Base-by-base conservation (phyloP, 192 early-diverging fungal species). In the Dissophora ornata region DNA sequence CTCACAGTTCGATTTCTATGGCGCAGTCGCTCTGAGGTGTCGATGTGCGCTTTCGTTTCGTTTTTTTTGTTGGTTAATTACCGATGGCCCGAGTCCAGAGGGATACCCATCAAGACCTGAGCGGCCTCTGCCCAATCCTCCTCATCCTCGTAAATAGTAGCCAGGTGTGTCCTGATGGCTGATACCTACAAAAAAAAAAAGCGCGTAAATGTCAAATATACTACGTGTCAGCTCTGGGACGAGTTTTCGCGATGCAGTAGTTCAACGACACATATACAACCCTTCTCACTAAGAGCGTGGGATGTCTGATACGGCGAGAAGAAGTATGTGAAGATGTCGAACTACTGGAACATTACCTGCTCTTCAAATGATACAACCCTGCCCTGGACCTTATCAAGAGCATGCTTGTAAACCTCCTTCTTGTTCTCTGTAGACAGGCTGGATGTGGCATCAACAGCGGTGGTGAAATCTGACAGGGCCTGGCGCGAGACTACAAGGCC, bases 11-110 rank as follows among this genome's bases (percentile, higher is more conserved):
- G 30, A 46, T 8, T 29, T 8, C 16, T 10, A 46, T 48, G 57
- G 57, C 57, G 44, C 45, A 47, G 57, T 60, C 57, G 44, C 28
- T 28, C 12, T n/a, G n/a, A n/a, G n/a, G n/a, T n/a, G n/a, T n/a
- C n/a, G n/a, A n/a, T n/a, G n/a, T n/a, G n/a, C n/a, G n/a, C n/a
- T n/a, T n/a, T n/a, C n/a, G n/a, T n/a, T n/a, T 15, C 40, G 11
- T 29, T 8, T 25, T 45, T 8, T 65, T 25, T 13, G 13, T 26
- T 34, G 28, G 26, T 13, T 42, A 52, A 48, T 44, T 83, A 81
- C 79, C 94, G 82, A 75, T 95, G 95, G 47, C 92, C 93, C 26
- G 93, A 95, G 57, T 99, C 97, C 57, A 96, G 84, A 6, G 95
- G 91, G 30, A 98, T 94, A 19, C 91, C 92, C 82, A 95, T 91